Base-by-base conservation (phyloP, 352 stramenopile genomes). In the Pythium sp. region DNA sequence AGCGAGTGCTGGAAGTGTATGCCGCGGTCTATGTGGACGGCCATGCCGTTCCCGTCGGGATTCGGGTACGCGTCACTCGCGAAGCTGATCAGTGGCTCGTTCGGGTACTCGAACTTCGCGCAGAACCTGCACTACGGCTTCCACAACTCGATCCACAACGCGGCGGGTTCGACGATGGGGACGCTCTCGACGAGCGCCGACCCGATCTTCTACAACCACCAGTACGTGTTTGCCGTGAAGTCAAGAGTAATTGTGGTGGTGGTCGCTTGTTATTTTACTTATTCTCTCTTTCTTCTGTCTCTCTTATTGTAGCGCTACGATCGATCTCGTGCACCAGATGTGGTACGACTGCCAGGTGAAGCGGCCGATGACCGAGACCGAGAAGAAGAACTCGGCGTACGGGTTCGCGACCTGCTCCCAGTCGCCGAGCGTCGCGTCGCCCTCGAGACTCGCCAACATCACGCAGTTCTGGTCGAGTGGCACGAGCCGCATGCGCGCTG, bases 121-220 rank as follows among this genome's bases (percentile, higher is more conserved):
- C 67, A 81, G 34, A 89, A 88, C 56, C 71, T 92, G 26, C 81
- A 91, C 65, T 82, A 80, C 49, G 73, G 72, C 20, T 58, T 86
- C 18, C 84, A 92, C 64, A 84, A 91, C 49, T 79, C 79, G n/a
- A 86, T 94, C 51, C 86, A 94, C 71, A 89, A 84, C 59, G 67
- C 74, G 22, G 72, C 81, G 2, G 71, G 77, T 43, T 72, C 73
- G 4, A 74, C 77, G 5, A 86, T 94, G 73, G 75, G 67, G 15
- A 81, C 74, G 20, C 81, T 76, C n/a, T 68, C 69, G 5, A 78
- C 78, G 9, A 67, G 80, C 6, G 82, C 80, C 36, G 86, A 94
- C 38, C 83, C 85, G 11, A 82, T 93, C 56, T 94, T 90, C 73
- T 93, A 84, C 75, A 82, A 72, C 60, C 83, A 91, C 58, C 86